Conservation (phyloP, 2,329 filamentous ascomycete species). For the Neophaeococcomyces mojaviensis region DNA sequence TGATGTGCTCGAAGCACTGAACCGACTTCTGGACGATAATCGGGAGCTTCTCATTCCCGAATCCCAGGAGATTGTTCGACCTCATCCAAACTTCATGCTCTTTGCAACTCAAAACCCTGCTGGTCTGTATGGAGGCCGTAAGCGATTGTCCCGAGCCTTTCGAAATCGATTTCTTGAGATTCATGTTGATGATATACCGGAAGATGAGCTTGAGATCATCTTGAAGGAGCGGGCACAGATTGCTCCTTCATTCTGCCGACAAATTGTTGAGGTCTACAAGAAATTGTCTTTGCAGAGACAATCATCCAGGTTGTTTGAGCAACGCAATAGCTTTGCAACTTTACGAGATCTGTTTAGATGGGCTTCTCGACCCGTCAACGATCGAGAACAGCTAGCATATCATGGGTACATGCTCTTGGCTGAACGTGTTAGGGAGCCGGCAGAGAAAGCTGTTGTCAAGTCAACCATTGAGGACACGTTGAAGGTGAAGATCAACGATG, state of each 20-base stretch:
- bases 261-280: slow-evolving; percentile 89
- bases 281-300: slow-evolving; percentile 85
- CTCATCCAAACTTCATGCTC: slow-evolving; percentile 92
- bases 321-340: slow-evolving; percentile 95
- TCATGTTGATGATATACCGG: slow-evolving; percentile 96
- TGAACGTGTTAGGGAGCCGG: slow-evolving; percentile 84
- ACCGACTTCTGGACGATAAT: slow-evolving; percentile 92
- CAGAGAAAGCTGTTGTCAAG: slow-evolving; percentile 79
- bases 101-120: slow-evolving; percentile 98
- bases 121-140: slow-evolving; percentile 88
- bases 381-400: slow-evolving; percentile 75
- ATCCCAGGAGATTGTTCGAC: slow-evolving; percentile 86
- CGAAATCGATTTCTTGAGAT: slow-evolving; percentile 94
- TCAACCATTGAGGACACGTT: slow-evolving; percentile 83
- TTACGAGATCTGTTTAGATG: slow-evolving; percentile 92
- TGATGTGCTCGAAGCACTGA: slow-evolving; percentile 91
- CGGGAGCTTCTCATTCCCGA: slow-evolving; percentile 91
- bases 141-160: slow-evolving; percentile 87
- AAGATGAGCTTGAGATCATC: slow-evolving; percentile 87
- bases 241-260: slow-evolving; percentile 80
- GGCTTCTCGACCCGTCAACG: slow-evolving; percentile 78
- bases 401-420: slow-evolving; percentile 96
- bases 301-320: slow-evolving; percentile 85
- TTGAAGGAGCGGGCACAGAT: slow-evolving; percentile 81
- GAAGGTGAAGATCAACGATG: slow-evolving; percentile 72